Base-by-base conservation (phyloP, 176 grass and related monocot species). In the Thinopyrum elongatum region DNA sequence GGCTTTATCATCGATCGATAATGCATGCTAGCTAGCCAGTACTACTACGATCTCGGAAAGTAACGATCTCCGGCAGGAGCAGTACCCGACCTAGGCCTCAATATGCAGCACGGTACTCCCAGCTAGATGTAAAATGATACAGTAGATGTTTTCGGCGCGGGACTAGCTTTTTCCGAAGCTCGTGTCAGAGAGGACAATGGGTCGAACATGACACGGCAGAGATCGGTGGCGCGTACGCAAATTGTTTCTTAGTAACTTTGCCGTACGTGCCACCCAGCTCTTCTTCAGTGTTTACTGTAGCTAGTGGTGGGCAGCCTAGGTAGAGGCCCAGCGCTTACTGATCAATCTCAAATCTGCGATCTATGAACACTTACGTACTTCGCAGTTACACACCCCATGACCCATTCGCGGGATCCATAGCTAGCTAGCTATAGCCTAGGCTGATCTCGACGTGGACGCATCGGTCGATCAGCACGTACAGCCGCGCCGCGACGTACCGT, bases 151-250 rank as follows among this genome's bases (percentile, higher is more conserved):
- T 73, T 65, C 65, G 70, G 15, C 16, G 61, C 77, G 28, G 70
- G 29, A 10, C 10, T 11, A 8, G 69, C 61, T 89, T 90, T 78
- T 78, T 55, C 64, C 57, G 64, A 63, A 74, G 28, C 49, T 69
- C 85, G 85, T 26, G 26, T 28, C 68, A 44, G 64, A 63, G 79
- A 46, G 65, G 79, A 83, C 84, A 58, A 35, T 74, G 31, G 73
- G 76, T 82, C 88, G 78, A 86, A 79, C 84, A 57, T 82, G 83
- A 77, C 78, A 38, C 76, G 74, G 69, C 51, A 86, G 72, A 86
- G 71, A 38, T 42, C 55, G 55, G 21, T 58, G 55, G 13, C 42
- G 28, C 23, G 68, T 57, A 82, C 79, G 16, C 63, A 57, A 65
- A 86, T 84, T 78, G 73, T 78, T 86, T 62, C 55, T 25, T 64